phyloP scores from a whole-genome alignment of 805 yeast species.

The Metahyphopichia silvanorum region DNA sequence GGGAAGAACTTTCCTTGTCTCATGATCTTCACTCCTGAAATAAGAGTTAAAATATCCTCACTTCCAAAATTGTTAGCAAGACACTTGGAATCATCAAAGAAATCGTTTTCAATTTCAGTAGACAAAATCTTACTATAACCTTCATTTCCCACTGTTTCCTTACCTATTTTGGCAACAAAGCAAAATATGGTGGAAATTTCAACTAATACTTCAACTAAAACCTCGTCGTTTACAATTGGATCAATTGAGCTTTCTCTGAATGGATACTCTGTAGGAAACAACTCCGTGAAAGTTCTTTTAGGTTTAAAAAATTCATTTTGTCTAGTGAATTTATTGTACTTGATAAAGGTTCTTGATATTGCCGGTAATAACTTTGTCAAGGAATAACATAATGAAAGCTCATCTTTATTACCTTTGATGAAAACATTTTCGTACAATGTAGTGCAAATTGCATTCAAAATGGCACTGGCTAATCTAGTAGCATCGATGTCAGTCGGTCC shows the following conservation, averaged over 20 bases:
- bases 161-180: constrained; percentile 50
- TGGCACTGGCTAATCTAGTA: constrained; percentile 59
- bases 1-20: constrained; percentile 62
- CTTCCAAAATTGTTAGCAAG: constrained; percentile 41
- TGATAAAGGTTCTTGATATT: constrained; percentile 48
- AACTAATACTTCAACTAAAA: constrained; percentile 65
- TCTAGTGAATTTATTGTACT: constrained; percentile 49
- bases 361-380: constrained; percentile 54
- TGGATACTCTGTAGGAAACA: constrained; percentile 71
- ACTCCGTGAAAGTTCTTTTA: constrained; percentile 60
- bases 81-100: constrained; percentile 39
- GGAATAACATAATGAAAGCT: constrained; percentile 42
- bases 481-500: constrained; percentile 55
- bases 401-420: constrained; percentile 22
- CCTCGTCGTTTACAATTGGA: constrained; percentile 66
- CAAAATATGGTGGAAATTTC: constrained; percentile 66
- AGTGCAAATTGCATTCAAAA: constrained; percentile 49
- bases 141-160: constrained; percentile 33
- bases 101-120: constrained; percentile 26
- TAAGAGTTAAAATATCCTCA: constrained; percentile 40
- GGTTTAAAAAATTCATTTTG: constrained; percentile 48
- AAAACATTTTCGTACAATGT: constrained; percentile 32
- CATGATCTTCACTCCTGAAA: constrained; percentile 49
- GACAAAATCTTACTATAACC: constrained; percentile 43
- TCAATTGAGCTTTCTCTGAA: constrained; percentile 65